Evolutionary conservation across 2,329 filamentous ascomycete species (phyloP).

Genomic region (Cadophora sp.): DNA sequence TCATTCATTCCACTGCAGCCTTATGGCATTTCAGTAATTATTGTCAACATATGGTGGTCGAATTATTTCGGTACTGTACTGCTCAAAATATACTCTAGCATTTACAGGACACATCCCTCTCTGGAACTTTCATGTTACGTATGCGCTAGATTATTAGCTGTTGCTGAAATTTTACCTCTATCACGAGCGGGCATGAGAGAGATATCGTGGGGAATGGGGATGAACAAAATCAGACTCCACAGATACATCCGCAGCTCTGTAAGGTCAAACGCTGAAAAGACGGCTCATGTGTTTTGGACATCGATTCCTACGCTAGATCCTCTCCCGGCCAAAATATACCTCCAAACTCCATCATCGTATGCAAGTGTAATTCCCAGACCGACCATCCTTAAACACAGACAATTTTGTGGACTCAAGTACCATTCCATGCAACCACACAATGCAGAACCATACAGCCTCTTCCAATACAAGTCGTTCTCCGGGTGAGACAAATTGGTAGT

Average conservation of each 20-base stretch:
- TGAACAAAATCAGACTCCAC: not conserved
- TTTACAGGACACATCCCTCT: too few species aligned
- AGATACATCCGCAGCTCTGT: not conserved
- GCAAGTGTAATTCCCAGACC: not conserved
- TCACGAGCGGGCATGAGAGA: too few species aligned
- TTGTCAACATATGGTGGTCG: too few species aligned
- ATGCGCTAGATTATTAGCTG: too few species aligned
- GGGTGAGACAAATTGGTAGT: not conserved
- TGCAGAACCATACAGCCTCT: slow-evolving; percentile 24
- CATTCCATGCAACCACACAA: slow-evolving; percentile 22
- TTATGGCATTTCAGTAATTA: too few species aligned
- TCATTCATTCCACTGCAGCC: too few species aligned
- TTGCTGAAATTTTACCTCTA: too few species aligned
- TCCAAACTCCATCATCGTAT: slow-evolving; percentile 26
- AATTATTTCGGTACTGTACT: too few species aligned
- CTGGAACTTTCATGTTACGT: too few species aligned
- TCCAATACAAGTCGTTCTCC: slow-evolving; percentile 1
- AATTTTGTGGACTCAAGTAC: slow-evolving; percentile 25
- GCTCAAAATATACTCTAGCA: too few species aligned
- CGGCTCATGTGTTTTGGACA: not conserved
- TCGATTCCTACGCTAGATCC: not conserved
- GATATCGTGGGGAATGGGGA: too few species aligned
- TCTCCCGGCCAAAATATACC: not conserved
- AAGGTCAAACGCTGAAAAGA: not conserved
- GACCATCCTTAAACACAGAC: slow-evolving; percentile 8